These are phyloP conservation scores for Psidium friedrichsthalianum DNA, from an alignment of 345 rosid genomes.

Conservation along the genomic window DNA sequence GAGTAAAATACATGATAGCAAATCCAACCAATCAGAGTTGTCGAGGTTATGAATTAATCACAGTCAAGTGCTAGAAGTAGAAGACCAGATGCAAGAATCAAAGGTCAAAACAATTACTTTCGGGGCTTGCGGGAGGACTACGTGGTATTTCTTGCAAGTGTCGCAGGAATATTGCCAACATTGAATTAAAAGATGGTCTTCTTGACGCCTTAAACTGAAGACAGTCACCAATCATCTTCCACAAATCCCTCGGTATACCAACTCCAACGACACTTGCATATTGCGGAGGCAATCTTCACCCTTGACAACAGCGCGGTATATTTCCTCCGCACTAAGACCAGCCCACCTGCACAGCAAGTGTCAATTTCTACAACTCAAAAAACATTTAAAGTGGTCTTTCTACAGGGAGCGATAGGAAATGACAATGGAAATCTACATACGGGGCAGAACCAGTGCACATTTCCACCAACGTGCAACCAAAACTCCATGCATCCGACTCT, in stretches of 20 bases:
- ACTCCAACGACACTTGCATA: conserved; percentile 97
- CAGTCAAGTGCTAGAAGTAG: not conserved
- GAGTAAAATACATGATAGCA: not conserved
- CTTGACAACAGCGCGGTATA: conserved; percentile 83
- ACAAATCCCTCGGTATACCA: conserved; percentile 88
- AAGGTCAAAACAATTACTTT: conserved; percentile 31
- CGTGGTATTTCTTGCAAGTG: conserved; percentile 94
- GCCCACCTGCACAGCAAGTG: conserved; percentile 60
- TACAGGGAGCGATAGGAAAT: not conserved
- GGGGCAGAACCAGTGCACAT: conserved; percentile 99
- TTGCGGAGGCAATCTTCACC: conserved; percentile 78
- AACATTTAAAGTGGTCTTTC: not conserved
- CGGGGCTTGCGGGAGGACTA: conserved; percentile 84
- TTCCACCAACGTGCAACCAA: conserved; percentile 96
- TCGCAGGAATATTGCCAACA: conserved; percentile 82
- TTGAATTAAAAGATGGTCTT: conserved; percentile 83
- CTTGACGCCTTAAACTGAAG: conserved; percentile 84
- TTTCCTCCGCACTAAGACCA: conserved; percentile 85
- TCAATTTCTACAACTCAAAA: not conserved
- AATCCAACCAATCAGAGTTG: not conserved
- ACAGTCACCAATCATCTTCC: conserved; percentile 99
- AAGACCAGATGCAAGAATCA: not conserved
- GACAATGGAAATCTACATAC: conserved; percentile 43
- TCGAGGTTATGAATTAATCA: not conserved
- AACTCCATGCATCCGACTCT: conserved; percentile 99